A percentile compares a stretch with the other conserved stretches of the same genome.
Conservation (phyloP, 805 yeast species). For the Candida ascalaphidarum region DNA sequence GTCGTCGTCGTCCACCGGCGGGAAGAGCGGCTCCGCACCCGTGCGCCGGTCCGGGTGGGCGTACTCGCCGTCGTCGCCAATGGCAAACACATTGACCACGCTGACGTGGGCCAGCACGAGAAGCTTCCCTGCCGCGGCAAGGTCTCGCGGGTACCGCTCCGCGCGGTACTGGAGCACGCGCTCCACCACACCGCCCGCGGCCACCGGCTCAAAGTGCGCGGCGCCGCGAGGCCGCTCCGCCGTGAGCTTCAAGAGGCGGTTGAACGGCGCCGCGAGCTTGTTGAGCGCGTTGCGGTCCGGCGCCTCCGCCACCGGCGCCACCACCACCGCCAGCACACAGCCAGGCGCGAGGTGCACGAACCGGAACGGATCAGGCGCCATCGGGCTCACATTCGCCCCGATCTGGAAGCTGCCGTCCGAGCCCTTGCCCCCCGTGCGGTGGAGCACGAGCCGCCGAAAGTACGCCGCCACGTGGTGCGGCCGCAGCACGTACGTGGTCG, state of each 20-base stretch:
- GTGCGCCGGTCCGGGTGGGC: slow-evolving; percentile 10
- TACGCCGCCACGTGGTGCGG: slow-evolving; percentile 41
- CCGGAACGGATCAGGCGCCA: slow-evolving; percentile 44
- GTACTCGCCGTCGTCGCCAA: slow-evolving; percentile 19
- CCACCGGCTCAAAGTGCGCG: background rate
- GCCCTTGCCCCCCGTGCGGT: slow-evolving; percentile 25
- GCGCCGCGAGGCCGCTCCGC: background rate
- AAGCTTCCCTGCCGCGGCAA: slow-evolving; percentile 23
- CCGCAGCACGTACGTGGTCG: slow-evolving; percentile 44
- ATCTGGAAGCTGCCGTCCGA: slow-evolving; percentile 37
- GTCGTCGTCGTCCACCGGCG: slow-evolving; percentile 9
- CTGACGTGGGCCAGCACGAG: slow-evolving; percentile 42
- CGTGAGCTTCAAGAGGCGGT: slow-evolving; percentile 12
- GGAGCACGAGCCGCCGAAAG: slow-evolving; percentile 25
- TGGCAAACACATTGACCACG: slow-evolving; percentile 37
- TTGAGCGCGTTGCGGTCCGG: slow-evolving; percentile 15
- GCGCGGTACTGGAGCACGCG: slow-evolving; percentile 24
- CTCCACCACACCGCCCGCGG: slow-evolving; percentile 10
- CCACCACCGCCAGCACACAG: slow-evolving; percentile 22
- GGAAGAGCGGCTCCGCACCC: slow-evolving; percentile 13
- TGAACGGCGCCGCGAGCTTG: slow-evolving; percentile 24
- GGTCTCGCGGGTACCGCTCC: slow-evolving; percentile 19
- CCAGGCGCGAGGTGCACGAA: slow-evolving; percentile 50
- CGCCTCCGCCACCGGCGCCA: background rate
- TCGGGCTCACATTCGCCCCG: slow-evolving; percentile 48